A percentile compares a stretch with the other conserved stretches of the same genome.
Evolutionary conservation across 2,329 filamentous ascomycete species (phyloP).

Genomic region (Aureobasidium sp.): DNA sequence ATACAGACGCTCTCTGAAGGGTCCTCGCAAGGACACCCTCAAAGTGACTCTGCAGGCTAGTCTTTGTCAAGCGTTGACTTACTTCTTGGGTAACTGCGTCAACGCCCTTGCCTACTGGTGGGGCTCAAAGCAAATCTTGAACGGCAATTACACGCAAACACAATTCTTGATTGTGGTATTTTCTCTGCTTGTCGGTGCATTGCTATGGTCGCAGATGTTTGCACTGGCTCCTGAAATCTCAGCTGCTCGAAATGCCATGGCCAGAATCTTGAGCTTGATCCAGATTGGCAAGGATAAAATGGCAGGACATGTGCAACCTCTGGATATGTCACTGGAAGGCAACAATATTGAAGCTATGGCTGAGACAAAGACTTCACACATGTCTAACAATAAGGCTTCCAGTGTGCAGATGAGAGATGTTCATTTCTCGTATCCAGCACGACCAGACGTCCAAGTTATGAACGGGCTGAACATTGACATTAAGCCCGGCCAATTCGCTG

Average conservation of each 20-base stretch:
- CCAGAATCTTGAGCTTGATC: conserved; percentile 43
- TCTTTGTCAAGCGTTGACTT: conserved; percentile 52
- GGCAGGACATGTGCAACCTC: conserved; percentile 11
- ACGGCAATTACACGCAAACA: conserved; percentile 57
- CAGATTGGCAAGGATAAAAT: conserved; percentile 24
- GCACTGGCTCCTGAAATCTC: conserved; percentile 67
- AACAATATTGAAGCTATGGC: conserved; percentile 25
- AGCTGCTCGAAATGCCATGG: conserved; percentile 53
- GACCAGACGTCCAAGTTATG: conserved; percentile 51
- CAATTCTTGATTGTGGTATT: conserved; percentile 67
- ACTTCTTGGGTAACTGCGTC: conserved; percentile 56
- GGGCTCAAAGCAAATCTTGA: conserved; percentile 62
- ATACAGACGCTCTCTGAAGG: conserved; percentile 18
- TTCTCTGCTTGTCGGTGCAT: conserved; percentile 62
- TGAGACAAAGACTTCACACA: background rate
- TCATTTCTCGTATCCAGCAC: conserved; percentile 57
- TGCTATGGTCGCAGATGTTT: conserved; percentile 67
- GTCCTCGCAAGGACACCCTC: conserved; percentile 16
- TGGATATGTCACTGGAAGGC: background rate
- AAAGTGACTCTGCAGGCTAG: conserved; percentile 17
- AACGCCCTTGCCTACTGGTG: conserved; percentile 76
- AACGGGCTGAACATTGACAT: conserved; percentile 26
- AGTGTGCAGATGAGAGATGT: conserved; percentile 49
- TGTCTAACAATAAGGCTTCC: conserved; percentile 15
- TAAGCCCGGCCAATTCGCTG: conserved; percentile 31